These are phyloP conservation scores for Zygosaccharomyces rouxii DNA, from an alignment of 805 yeast species.

Conservation along the genomic window DNA sequence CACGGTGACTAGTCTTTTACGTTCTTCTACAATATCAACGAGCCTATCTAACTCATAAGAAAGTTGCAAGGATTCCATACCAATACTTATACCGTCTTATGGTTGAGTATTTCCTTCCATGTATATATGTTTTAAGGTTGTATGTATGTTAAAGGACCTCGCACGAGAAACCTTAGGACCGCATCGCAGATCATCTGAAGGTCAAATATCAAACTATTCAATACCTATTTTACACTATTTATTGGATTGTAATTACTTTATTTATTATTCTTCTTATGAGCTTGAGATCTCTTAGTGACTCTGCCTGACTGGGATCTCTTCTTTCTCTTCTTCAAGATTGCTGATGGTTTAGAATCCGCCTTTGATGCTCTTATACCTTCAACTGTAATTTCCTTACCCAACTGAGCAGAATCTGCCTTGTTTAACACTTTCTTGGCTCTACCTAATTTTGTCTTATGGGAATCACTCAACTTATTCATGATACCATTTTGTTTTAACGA, in stretches of 20 bases:
- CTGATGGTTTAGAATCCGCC: constrained; percentile 51
- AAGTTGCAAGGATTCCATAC: constrained; percentile 24
- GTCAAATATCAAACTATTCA: neutral
- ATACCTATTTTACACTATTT: neutral
- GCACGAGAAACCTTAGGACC: neutral
- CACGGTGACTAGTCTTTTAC: constrained; percentile 22
- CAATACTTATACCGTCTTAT: neutral
- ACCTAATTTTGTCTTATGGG: constrained; percentile 72
- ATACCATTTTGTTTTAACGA: constrained; percentile 26
- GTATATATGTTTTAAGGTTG: neutral
- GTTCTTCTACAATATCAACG: constrained; percentile 29
- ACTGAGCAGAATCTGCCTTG: constrained; percentile 70
- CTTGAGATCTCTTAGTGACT: constrained; percentile 43
- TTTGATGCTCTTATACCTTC: constrained; percentile 80
- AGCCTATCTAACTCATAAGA: constrained; percentile 29
- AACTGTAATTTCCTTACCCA: constrained; percentile 50
- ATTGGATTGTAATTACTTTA: neutral
- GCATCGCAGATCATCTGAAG: neutral
- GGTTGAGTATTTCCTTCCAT: neutral
- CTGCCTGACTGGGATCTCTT: constrained; percentile 45
- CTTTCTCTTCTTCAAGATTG: constrained; percentile 54
- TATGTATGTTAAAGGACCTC: neutral
- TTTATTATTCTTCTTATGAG: constrained; percentile 33
- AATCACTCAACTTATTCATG: constrained; percentile 45
- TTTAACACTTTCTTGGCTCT: constrained; percentile 73